phyloP scores from a whole-genome alignment of 331 rosid species.

The Rosa hybrid region DNA sequence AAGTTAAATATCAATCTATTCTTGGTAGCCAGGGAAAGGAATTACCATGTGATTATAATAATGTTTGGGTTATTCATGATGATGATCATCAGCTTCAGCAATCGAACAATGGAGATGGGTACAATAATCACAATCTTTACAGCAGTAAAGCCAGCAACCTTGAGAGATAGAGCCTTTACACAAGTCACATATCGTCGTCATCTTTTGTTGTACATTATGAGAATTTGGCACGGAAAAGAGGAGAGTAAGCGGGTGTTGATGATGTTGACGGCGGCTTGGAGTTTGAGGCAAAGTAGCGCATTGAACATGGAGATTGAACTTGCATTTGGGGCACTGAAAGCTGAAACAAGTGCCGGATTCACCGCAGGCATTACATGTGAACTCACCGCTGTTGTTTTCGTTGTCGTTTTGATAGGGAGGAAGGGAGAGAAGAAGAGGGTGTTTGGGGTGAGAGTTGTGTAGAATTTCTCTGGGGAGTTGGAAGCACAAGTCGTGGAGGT shows the following conservation, averaged over 20 bases:
- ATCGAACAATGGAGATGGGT: slow-evolving; percentile 29
- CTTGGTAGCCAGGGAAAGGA: no score
- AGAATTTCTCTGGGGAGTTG: slow-evolving; percentile 34
- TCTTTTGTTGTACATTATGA: not conserved
- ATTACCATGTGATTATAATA: no score
- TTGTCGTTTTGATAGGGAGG: slow-evolving; percentile 19
- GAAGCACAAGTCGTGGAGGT: slow-evolving; percentile 41
- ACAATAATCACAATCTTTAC: slow-evolving; percentile 30
- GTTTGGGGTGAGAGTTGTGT: slow-evolving; percentile 40
- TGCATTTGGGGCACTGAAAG: slow-evolving; percentile 32
- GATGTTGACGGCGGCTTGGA: not conserved
- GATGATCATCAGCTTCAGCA: slow-evolving; percentile 4
- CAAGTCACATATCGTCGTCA: not conserved
- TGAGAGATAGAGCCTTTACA: slow-evolving; percentile 14
- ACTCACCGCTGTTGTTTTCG: slow-evolving; percentile 10
- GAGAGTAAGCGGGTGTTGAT: slow-evolving; percentile 31
- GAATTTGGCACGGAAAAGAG: not conserved
- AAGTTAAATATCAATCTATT: no score
- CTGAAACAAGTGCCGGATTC: slow-evolving; percentile 31
- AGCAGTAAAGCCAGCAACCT: slow-evolving; percentile 35
- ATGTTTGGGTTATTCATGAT: not conserved
- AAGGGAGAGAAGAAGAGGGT: slow-evolving; percentile 31
- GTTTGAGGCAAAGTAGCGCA: slow-evolving; percentile 38
- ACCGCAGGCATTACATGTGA: slow-evolving; percentile 31
- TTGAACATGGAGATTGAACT: slow-evolving; percentile 32